Conservation (phyloP, 2,329 filamentous ascomycete genomes). For the Simplicillium sp. region DNA sequence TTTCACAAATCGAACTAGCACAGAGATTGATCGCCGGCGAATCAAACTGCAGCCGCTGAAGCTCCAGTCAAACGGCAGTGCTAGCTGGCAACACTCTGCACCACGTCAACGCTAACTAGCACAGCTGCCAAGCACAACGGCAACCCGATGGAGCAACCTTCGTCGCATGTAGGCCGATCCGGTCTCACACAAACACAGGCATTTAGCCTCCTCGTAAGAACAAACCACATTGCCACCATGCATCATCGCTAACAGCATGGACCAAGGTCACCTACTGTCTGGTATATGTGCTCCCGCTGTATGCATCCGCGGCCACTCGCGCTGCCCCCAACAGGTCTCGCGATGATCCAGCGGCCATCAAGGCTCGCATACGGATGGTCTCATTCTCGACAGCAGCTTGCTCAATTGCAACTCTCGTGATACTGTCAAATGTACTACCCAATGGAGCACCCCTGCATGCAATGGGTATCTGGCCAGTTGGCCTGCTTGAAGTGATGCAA, state of each 20-base stretch:
- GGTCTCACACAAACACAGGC: conserved; percentile 8
- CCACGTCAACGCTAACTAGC: too few relatives aligned
- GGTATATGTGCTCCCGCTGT: conserved; percentile 85
- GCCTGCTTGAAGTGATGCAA: conserved; percentile 51
- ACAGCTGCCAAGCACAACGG: too few relatives aligned
- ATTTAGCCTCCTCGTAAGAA: conserved; percentile 19
- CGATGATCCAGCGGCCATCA: conserved; percentile 84
- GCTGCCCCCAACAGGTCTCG: conserved; percentile 71
- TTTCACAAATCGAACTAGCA: too few relatives aligned
- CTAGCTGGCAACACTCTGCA: too few relatives aligned
- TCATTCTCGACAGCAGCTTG: conserved; percentile 64
- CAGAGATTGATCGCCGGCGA: too few relatives aligned
- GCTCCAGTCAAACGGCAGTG: too few relatives aligned
- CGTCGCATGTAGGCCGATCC: too few relatives aligned
- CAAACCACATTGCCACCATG: background rate
- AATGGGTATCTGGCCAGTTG: conserved; percentile 75
- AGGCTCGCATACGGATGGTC: conserved; percentile 73
- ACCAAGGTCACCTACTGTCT: conserved; percentile 69
- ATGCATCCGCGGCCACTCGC: conserved; percentile 69
- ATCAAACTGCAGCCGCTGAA: too few relatives aligned
- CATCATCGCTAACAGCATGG: background rate
- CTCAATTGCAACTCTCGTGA: conserved; percentile 54
- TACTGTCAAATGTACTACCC: conserved; percentile 43
- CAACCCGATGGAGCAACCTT: too few relatives aligned
- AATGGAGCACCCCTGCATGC: conserved; percentile 49